Evolutionary conservation across 2,329 filamentous ascomycete species (phyloP), one percentile per base, ranked within the genome.

Genomic region (Aplosporella prunicola): DNA sequence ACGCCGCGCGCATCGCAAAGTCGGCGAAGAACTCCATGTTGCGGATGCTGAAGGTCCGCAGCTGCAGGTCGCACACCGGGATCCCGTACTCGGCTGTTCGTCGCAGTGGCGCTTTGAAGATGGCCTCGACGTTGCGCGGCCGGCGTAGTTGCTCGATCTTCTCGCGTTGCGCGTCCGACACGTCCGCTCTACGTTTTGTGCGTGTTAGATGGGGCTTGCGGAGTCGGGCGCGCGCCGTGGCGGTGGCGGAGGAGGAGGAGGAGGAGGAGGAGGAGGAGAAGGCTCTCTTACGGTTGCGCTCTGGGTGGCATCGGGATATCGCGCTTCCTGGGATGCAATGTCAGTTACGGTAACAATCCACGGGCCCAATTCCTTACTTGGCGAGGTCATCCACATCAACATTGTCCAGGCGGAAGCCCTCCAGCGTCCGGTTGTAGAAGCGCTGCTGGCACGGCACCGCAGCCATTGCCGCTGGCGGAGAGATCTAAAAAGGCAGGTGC

Each of bases 1-100:
- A 98, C 39, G 91, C 91, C 4, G 88, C 88, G 47, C 91, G 83
- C 39, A 96, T 69, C 33, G 88, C 87, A 58, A 98, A 96, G 65
- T 98, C 91, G 61, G 81, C 73, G 57, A 93, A 95, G 66, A 95
- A 88, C 52, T 94, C 85, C 42, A 98, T 76, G 49, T 93, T 91
- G 42, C 87, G 85, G 23, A 88, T 69, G 52, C 75, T 87, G 70
- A 85, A 98, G 22, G 89, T 94, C 48, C 91, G 85, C 32, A 98
- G 68, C 58, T 98, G 91, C 22, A 98, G 78, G 58, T 95, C 81
- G 66, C 86, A 93, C 9, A 82, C 78, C 9, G 87, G 87, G 23
- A 94, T 74, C 35, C 85, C 85, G 55, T 84, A 79, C 52, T 79
- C 62, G 30, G 82, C 71, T 55, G 76, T 67, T 45, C 83, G 80